A percentile compares a stretch with the other conserved stretches of the same genome.
Evolutionary conservation across 345 rosid genomes (phyloP).

Genomic region (Corymbia maculata): DNA sequence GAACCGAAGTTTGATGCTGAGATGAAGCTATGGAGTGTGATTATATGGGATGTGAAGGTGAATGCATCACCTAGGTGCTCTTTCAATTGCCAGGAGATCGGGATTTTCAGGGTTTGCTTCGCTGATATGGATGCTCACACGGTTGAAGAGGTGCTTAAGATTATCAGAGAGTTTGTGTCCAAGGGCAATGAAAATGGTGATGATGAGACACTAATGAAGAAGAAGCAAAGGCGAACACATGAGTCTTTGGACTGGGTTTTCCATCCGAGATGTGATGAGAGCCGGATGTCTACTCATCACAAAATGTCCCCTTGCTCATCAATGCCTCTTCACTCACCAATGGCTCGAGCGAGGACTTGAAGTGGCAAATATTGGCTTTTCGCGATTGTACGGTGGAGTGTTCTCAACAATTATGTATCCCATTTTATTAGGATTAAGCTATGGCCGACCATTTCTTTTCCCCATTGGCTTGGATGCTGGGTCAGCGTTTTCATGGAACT

Average conservation of each 20-base stretch:
- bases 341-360: slow-evolving; percentile 33
- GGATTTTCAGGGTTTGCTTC: slow-evolving; percentile 13
- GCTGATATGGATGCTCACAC: slow-evolving; percentile 15
- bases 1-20: neutral
- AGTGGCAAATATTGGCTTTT: neutral
- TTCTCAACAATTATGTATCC: neutral
- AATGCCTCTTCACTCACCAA: slow-evolving; percentile 24
- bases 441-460: neutral
- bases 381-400: neutral
- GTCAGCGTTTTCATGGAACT: neutral
- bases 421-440: neutral
- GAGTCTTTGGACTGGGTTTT: slow-evolving; percentile 39
- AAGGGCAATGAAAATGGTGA: neutral
- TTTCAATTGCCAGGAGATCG: slow-evolving; percentile 5
- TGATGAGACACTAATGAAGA: slow-evolving; percentile 4
- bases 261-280: slow-evolving; percentile 32
- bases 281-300: neutral
- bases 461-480: neutral
- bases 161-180: neutral
- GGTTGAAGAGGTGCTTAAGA: slow-evolving; percentile 1
- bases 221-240: slow-evolving; percentile 12
- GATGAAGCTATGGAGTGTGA: slow-evolving; percentile 6
- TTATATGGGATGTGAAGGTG: slow-evolving; percentile 6
- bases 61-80: slow-evolving; percentile 10
- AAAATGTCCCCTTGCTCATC: slow-evolving; percentile 16